Percentiles rank a stretch among this genome's conserved stretches.
phyloP scores from a whole-genome alignment of 2,329 filamentous ascomycete genomes.

The Sporothrix euskadiensis region DNA sequence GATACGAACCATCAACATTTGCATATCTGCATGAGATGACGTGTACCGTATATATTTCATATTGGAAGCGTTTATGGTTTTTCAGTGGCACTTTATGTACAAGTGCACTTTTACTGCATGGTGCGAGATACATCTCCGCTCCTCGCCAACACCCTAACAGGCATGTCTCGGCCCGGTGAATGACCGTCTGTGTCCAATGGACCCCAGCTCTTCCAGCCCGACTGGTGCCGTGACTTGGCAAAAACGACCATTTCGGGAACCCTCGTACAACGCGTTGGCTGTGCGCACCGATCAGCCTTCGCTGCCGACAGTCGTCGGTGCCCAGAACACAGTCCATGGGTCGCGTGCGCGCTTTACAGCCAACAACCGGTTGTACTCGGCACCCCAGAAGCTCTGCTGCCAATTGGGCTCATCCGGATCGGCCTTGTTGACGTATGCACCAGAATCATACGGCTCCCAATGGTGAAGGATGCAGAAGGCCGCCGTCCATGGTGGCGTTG shows the following conservation, averaged over 20 bases:
- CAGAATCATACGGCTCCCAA: constrained; percentile 41
- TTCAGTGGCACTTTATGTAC: neutral
- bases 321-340: constrained; percentile 35
- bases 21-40: neutral
- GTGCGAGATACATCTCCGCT: too few species aligned
- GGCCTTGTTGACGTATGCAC: constrained; percentile 33
- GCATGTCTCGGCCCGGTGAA: constrained; percentile 16
- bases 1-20: neutral
- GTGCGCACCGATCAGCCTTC: constrained; percentile 45
- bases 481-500: constrained; percentile 38
- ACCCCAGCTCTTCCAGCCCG: neutral
- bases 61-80: neutral
- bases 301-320: constrained; percentile 44
- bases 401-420: constrained; percentile 30
- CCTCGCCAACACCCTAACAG: neutral
- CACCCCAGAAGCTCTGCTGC: constrained; percentile 33
- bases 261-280: constrained; percentile 39
- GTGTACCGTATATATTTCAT: too few species aligned
- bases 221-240: constrained; percentile 30
- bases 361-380: constrained; percentile 31
- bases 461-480: constrained; percentile 41
- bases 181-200: neutral
- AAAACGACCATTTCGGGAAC: constrained; percentile 35
- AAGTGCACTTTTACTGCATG: neutral
- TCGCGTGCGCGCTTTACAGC: constrained; percentile 32